Conservation (phyloP, 805 yeast genomes). For the Suhomyces sp. region DNA sequence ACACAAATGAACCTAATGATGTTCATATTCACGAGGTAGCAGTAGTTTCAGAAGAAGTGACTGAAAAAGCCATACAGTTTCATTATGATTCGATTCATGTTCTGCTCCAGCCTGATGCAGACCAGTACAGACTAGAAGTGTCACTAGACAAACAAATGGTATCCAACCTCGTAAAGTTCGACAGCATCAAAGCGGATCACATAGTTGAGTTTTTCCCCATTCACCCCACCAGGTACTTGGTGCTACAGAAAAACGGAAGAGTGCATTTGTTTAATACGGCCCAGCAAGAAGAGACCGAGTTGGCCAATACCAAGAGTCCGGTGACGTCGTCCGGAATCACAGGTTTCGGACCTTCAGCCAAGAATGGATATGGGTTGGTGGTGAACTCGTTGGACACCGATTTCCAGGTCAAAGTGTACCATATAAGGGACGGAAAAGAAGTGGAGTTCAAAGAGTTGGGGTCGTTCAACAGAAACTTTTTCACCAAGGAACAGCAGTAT, state of each 20-base stretch:
- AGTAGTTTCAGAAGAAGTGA: not conserved
- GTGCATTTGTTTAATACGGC: not conserved
- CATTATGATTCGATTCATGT: not conserved
- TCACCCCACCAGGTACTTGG: not conserved
- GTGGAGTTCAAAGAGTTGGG: conserved; percentile 7
- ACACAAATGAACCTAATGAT: not conserved
- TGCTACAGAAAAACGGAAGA: not conserved
- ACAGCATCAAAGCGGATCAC: not conserved
- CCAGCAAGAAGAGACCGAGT: not conserved
- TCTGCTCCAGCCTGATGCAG: not conserved
- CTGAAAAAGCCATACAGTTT: not conserved
- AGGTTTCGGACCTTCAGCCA: not conserved
- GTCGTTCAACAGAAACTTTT: conserved; percentile 6
- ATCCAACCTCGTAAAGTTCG: not conserved
- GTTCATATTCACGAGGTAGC: not conserved
- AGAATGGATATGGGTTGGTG: not conserved
- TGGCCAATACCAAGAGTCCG: not conserved
- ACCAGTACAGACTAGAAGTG: not conserved
- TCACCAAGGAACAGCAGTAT: conserved; percentile 1
- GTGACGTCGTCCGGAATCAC: conserved; percentile 1
- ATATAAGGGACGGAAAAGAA: not conserved
- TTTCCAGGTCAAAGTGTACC: conserved; percentile 4
- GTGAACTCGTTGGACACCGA: conserved; percentile 2
- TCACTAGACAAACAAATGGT: not conserved
- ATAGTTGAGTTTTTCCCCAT: not conserved